Evolutionary conservation across 352 stramenopile genomes (phyloP).

Genomic region (Phytopythium cucurbitacearum): DNA sequence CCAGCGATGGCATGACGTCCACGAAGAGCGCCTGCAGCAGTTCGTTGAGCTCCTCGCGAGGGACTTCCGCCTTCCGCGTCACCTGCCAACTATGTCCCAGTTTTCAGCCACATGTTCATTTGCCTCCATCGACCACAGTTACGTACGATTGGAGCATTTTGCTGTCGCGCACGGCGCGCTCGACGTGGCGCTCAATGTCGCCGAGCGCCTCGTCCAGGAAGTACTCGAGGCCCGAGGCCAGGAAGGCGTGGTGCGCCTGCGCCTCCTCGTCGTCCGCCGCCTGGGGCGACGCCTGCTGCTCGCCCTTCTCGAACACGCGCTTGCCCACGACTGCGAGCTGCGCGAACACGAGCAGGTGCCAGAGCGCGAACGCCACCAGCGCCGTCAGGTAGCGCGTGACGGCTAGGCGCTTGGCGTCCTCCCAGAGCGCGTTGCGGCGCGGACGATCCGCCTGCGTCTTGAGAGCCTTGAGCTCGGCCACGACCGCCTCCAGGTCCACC

Average conservation of each 20-base stretch:
- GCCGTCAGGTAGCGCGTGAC: constrained; percentile 73
- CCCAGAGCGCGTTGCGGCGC: constrained; percentile 62
- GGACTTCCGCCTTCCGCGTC: constrained; percentile 59
- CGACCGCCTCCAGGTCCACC: constrained; percentile 65
- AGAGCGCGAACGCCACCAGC: constrained; percentile 68
- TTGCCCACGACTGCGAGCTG: constrained; percentile 77
- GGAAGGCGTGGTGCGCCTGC: constrained; percentile 60
- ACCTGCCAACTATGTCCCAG: constrained; percentile 47
- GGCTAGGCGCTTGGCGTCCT: constrained; percentile 65
- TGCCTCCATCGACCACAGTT: background rate
- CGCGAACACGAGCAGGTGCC: constrained; percentile 78
- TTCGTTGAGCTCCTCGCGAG: constrained; percentile 68
- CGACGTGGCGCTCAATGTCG: constrained; percentile 60
- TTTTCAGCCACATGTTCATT: background rate
- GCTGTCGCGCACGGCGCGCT: constrained; percentile 43
- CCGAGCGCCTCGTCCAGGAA: constrained; percentile 64
- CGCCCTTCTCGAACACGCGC: constrained; percentile 65
- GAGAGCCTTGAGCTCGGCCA: constrained; percentile 68
- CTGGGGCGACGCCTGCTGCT: constrained; percentile 8
- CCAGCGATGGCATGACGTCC: constrained; percentile 37
- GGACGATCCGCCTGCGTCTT: constrained; percentile 45
- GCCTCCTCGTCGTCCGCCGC: constrained; percentile 26
- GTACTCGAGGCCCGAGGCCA: constrained; percentile 75
- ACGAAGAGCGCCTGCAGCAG: constrained; percentile 67
- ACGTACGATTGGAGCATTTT: constrained; percentile 46